phyloP scores from a whole-genome alignment of 1,139 yeast genomes.

The Pichia sp. region DNA sequence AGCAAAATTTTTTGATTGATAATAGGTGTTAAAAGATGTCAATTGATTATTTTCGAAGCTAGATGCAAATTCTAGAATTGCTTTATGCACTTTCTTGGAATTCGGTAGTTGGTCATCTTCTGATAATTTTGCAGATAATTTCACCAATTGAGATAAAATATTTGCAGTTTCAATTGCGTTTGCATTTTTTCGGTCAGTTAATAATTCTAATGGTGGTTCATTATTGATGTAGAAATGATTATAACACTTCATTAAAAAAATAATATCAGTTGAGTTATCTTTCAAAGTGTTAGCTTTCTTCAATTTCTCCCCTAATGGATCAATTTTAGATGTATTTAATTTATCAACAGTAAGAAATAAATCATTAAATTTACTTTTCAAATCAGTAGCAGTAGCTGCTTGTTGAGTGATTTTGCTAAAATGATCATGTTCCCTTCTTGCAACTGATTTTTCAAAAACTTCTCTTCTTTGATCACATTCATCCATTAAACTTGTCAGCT shows the following conservation, averaged over 20 bases:
- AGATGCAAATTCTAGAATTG: conserved; percentile 69
- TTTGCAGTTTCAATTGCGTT: conserved; percentile 53
- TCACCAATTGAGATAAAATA: conserved; percentile 66
- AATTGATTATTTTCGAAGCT: conserved; percentile 63
- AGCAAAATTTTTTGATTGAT: conserved; percentile 51
- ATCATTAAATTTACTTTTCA: conserved; percentile 41
- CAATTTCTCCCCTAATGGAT: conserved; percentile 69
- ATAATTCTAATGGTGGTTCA: conserved; percentile 53
- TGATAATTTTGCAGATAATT: conserved; percentile 56
- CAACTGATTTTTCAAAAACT: conserved; percentile 49
- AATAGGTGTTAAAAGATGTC: conserved; percentile 52
- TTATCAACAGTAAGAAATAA: conserved; percentile 57
- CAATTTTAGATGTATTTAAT: conserved; percentile 52
- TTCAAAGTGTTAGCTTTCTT: conserved; percentile 72
- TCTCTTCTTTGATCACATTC: conserved; percentile 47
- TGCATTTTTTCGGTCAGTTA: conserved; percentile 29
- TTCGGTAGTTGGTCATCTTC: conserved; percentile 41
- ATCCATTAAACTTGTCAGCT: conserved; percentile 52
- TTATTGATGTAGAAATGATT: conserved; percentile 63
- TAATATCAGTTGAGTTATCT: conserved; percentile 68
- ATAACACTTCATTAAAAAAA: conserved; percentile 70
- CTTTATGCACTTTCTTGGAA: conserved; percentile 44
- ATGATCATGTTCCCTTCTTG: conserved; percentile 60
- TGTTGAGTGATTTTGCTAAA: conserved; percentile 58
- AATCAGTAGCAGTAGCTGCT: conserved; percentile 35